These are phyloP conservation scores for Chytriomyces hyalinus DNA, from an alignment of 192 early-diverging fungal species.

Conservation along the genomic window DNA sequence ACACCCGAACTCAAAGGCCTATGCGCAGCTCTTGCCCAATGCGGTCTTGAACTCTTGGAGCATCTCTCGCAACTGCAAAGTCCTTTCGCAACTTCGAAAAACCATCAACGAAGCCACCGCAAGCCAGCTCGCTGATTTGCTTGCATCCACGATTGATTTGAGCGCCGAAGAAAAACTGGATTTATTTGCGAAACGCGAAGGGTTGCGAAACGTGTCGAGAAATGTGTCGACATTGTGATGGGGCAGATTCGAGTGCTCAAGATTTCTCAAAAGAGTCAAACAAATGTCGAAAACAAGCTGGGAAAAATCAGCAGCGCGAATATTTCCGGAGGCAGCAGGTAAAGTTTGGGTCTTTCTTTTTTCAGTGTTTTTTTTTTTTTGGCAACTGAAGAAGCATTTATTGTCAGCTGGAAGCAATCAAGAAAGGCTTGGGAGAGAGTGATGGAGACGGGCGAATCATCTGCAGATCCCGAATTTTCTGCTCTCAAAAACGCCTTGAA, in stretches of 20 bases:
- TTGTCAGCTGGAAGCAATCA: no score
- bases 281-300: slow-evolving; percentile 74
- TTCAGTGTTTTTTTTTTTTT: no score
- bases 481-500: slow-evolving; percentile 75
- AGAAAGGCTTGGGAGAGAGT: no score
- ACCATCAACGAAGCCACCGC: slow-evolving; percentile 64
- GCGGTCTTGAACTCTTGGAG: slow-evolving; percentile 54
- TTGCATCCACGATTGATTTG: slow-evolving; percentile 75
- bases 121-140: slow-evolving; percentile 68
- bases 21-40: neutral
- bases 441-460: no score
- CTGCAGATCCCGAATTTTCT: slow-evolving; percentile 68
- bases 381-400: no score
- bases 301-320: slow-evolving; percentile 82
- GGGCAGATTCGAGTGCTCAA: no score
- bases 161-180: slow-evolving; percentile 71
- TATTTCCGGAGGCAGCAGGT: no score
- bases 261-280: slow-evolving; percentile 76
- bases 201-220: no score
- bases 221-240: no score
- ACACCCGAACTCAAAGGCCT: neutral
- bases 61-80: slow-evolving; percentile 53
- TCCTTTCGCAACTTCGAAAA: slow-evolving; percentile 67
- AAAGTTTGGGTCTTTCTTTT: no score
- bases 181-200: no score